A percentile compares a stretch with the other conserved stretches of the same genome.
These are phyloP conservation scores for Cordyceps pruinosa DNA, from an alignment of 2,329 filamentous ascomycete genomes.

Conservation along the genomic window DNA sequence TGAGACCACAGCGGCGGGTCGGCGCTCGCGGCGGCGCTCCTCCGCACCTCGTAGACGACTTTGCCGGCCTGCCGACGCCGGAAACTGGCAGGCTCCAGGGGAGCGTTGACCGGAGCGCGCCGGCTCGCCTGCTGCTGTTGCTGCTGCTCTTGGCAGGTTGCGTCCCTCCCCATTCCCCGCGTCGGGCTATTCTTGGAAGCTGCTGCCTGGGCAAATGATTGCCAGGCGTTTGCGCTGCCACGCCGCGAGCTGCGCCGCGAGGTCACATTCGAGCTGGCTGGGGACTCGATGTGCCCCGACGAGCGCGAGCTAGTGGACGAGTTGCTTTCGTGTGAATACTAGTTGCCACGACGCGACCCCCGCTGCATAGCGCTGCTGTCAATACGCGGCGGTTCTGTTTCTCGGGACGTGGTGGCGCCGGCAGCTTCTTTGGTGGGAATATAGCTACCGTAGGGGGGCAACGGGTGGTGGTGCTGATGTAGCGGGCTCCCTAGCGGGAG, in stretches of 20 bases:
- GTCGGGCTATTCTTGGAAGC: not conserved
- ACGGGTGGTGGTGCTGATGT: not conserved
- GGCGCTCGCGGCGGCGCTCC: not conserved
- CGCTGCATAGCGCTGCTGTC: not conserved
- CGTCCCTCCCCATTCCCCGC: not conserved
- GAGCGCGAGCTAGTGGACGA: constrained; percentile 10
- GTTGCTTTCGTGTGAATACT: constrained; percentile 11
- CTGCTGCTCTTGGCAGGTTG: not conserved
- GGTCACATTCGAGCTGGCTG: not conserved
- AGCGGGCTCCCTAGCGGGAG: not conserved
- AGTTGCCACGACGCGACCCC: constrained; percentile 9
- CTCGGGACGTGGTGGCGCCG: not conserved
- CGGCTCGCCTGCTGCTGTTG: not conserved
- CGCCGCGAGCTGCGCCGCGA: not conserved
- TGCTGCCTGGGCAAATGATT: not conserved
- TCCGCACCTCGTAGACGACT: not conserved
- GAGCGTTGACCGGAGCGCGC: not conserved
- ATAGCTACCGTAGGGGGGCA: not conserved
- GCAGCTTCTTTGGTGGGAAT: not conserved
- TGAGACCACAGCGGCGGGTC: constrained; percentile 7
- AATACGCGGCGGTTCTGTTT: not conserved
- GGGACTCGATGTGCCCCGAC: not conserved
- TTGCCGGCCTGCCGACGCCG: not conserved
- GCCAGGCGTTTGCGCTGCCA: not conserved
- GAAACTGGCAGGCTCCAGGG: not conserved